phyloP scores from a whole-genome alignment of 2,329 filamentous ascomycete genomes.

The Trichoderma sp. region DNA sequence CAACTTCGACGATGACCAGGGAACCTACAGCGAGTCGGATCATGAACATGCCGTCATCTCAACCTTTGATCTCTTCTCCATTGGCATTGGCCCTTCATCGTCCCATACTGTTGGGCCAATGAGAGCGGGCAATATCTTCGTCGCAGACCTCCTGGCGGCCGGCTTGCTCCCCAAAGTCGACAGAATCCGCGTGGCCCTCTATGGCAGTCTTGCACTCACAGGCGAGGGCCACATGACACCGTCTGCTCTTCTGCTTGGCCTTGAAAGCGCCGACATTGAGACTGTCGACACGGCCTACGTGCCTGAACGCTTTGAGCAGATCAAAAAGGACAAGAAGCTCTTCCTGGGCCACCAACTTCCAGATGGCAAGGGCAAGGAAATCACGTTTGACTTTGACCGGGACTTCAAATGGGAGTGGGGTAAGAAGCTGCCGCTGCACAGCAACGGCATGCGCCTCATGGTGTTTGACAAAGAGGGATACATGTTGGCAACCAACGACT shows the following conservation, averaged over 20 bases:
- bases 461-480: slow-evolving; percentile 21
- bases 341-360: slow-evolving; percentile 8
- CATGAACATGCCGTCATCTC: slow-evolving; percentile 20
- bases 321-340: slow-evolving; percentile 19
- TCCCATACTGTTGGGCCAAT: slow-evolving; percentile 18
- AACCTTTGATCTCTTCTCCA: slow-evolving; percentile 21
- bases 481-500: slow-evolving; percentile 21
- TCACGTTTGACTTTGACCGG: slow-evolving; percentile 15
- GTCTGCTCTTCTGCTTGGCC: slow-evolving; percentile 18
- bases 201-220: slow-evolving; percentile 19
- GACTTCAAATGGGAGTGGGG: slow-evolving; percentile 21
- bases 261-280: slow-evolving; percentile 16
- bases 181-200: slow-evolving; percentile 11
- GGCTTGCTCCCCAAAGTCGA: slow-evolving; percentile 16
- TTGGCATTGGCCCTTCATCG: slow-evolving; percentile 19
- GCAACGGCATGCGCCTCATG: slow-evolving; percentile 21
- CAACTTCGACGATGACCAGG: slow-evolving; percentile 3
- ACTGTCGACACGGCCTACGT: slow-evolving; percentile 18
- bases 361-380: slow-evolving; percentile 16
- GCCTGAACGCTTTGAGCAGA: slow-evolving; percentile 19
- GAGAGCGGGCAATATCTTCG: slow-evolving; percentile 20
- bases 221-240: slow-evolving; percentile 22
- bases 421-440: slow-evolving; percentile 14
- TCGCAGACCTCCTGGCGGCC: slow-evolving; percentile 5
- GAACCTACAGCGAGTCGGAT: slow-evolving; percentile 15